These are phyloP conservation scores for Daldinia loculata DNA, from an alignment of 495 filamentous ascomycete genomes.

Conservation along the genomic window DNA sequence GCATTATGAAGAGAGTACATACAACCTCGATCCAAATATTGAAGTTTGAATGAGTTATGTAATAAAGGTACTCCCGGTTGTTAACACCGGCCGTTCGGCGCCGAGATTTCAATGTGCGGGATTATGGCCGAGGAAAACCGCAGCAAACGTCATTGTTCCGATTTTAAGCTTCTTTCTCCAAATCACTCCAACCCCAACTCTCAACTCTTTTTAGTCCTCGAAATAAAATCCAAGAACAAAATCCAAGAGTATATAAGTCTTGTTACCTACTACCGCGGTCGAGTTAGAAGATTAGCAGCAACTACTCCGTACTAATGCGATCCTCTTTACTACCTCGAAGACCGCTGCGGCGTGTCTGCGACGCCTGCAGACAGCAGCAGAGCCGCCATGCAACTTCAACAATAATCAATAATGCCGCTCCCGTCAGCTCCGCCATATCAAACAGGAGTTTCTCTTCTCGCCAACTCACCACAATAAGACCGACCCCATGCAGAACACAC, in stretches of 20 bases:
- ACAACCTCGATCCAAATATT: neutral
- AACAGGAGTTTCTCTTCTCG: neutral
- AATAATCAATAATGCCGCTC: conserved; percentile 15
- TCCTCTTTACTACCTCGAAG: conserved; percentile 23
- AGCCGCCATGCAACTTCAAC: conserved; percentile 9
- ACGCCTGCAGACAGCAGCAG: conserved; percentile 40
- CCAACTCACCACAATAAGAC: conserved; percentile 1
- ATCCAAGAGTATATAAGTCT: neutral
- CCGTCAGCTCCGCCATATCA: neutral
- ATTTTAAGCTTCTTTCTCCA: conserved; percentile 23
- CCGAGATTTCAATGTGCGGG: conserved; percentile 22
- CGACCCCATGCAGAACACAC: neutral
- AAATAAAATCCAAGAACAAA: neutral
- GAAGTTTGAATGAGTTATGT: neutral
- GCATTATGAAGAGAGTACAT: neutral
- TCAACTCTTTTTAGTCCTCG: neutral
- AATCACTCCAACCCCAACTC: conserved; percentile 6
- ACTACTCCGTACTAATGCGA: conserved; percentile 23
- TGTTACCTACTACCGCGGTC: neutral
- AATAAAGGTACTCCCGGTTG: neutral
- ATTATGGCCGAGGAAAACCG: conserved; percentile 27
- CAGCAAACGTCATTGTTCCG: conserved; percentile 28
- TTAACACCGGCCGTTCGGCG: conserved; percentile 24
- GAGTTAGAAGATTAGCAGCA: neutral
- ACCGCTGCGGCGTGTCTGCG: conserved; percentile 35